These are phyloP conservation scores for Sechiopsis laciniata DNA, from an alignment of 306 rosid genomes.

Conservation along the genomic window DNA sequence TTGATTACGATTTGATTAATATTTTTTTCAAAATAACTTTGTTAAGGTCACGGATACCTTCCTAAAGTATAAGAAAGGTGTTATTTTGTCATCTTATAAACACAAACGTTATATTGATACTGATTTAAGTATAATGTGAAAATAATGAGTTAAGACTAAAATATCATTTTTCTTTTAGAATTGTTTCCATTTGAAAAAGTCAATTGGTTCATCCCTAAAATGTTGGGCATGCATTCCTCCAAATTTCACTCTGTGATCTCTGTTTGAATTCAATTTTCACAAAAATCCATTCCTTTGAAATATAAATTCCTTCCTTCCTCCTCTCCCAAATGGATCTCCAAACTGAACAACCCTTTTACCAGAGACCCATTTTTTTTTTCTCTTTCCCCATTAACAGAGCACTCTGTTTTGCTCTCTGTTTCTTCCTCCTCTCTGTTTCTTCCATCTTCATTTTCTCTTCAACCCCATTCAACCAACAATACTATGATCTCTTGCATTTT, in stretches of 20 bases:
- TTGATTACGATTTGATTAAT: no score
- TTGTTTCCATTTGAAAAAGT: slow-evolving; percentile 10
- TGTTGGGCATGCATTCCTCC: slow-evolving; percentile 1
- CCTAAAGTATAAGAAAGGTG: neutral
- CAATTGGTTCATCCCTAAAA: neutral
- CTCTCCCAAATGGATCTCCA: slow-evolving; percentile 48
- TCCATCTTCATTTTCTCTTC: neutral
- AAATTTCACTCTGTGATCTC: neutral
- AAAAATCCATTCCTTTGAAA: neutral
- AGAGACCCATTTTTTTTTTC: slow-evolving; percentile 14
- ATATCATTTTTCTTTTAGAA: neutral
- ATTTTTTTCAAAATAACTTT: neutral
- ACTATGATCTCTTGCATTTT: slow-evolving; percentile 4
- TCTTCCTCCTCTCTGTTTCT: slow-evolving; percentile 29
- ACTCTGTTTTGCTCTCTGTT: slow-evolving; percentile 39
- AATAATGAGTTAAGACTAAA: neutral
- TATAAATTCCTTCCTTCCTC: slow-evolving; percentile 14
- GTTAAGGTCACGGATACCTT: neutral
- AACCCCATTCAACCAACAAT: neutral
- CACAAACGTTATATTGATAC: neutral
- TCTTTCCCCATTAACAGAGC: slow-evolving; percentile 34
- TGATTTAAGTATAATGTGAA: neutral
- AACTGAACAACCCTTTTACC: slow-evolving; percentile 13
- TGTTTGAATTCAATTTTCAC: neutral
- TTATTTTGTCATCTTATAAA: neutral